Base-by-base conservation (phyloP, 345 rosid genomes). In the Eucalyptus erythrocorys region DNA sequence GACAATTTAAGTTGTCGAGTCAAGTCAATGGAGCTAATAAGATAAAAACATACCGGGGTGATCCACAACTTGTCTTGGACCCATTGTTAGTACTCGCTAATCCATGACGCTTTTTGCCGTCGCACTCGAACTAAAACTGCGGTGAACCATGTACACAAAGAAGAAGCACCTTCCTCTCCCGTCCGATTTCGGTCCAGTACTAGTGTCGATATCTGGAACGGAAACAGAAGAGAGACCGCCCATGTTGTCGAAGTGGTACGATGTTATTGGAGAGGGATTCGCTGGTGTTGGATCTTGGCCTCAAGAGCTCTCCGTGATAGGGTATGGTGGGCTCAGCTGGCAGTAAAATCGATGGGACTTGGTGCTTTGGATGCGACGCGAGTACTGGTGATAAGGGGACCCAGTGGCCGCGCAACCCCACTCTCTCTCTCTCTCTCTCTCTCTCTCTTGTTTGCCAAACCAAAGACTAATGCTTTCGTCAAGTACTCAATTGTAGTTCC, bases 21-120 rank as follows among this genome's bases (percentile, higher is more conserved):
- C 10, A 0, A 64, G 2, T 7, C 0, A 8, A 2, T 8, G 19
- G 19, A 64, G 37, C 10, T 6, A 14, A n/a, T n/a, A 14, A 14
- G 21, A n/a, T 64, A 64, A n/a, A n/a, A 64, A 64, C 37, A 30
- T 64, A 64, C 19, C 0, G 15, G 37, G 19, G n/a, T 14, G 13
- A 6, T 64, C 14, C 21, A 14, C 76, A n/a, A n/a, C n/a, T 64
- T 14, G 37, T 64, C 37, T 64, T 14, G 40, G 76, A 64, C 8
- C 76, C 76, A 64, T 13, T 1, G 37, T 64, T 4, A n/a, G 21
- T 14, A 7, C 76, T 64, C 37, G 76, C 76, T 64, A 64, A 64
- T n/a, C 43, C 45, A 71, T 15, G 45, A 71, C 21, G 12, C 45
- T 3, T 37, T 21, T 37, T 19, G 81, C 14, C 45, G 1, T 9